A percentile compares a stretch with the other conserved stretches of the same genome.
Conservation (phyloP, 2,329 filamentous ascomycete species). For the Trichoderma sp. region DNA sequence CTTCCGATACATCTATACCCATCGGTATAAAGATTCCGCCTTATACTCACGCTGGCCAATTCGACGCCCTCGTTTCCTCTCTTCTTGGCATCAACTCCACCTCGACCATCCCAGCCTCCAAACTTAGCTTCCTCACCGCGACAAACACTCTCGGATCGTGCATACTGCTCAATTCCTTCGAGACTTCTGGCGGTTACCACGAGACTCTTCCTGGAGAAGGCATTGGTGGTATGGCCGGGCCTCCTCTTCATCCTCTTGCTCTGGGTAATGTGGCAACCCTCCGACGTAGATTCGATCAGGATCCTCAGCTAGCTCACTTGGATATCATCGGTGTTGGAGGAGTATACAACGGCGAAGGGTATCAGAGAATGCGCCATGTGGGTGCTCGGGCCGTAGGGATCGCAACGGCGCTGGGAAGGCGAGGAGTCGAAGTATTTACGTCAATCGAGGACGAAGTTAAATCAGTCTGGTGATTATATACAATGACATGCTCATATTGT, state of each 20-base stretch:
- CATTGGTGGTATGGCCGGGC: constrained; percentile 72
- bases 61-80: constrained; percentile 57
- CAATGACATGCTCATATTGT: background rate
- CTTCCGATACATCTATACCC: constrained; percentile 43
- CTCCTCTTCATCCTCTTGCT: constrained; percentile 72
- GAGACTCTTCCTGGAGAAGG: constrained; percentile 56
- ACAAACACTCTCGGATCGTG: constrained; percentile 74
- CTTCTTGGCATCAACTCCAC: constrained; percentile 40
- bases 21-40: constrained; percentile 75
- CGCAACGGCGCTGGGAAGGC: constrained; percentile 68
- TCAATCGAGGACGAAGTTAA: constrained; percentile 51
- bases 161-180: constrained; percentile 57
- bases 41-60: constrained; percentile 72
- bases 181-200: constrained; percentile 53
- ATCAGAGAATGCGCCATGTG: constrained; percentile 65
- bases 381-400: constrained; percentile 70
- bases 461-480: constrained; percentile 31
- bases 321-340: constrained; percentile 73
- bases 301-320: constrained; percentile 55
- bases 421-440: constrained; percentile 65
- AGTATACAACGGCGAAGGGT: constrained; percentile 66
- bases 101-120: constrained; percentile 30
- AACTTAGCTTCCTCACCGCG: constrained; percentile 69
- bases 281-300: constrained; percentile 59
- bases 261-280: constrained; percentile 76